Conservation (phyloP, 2,329 filamentous ascomycete genomes). For the Beauveria australis region DNA sequence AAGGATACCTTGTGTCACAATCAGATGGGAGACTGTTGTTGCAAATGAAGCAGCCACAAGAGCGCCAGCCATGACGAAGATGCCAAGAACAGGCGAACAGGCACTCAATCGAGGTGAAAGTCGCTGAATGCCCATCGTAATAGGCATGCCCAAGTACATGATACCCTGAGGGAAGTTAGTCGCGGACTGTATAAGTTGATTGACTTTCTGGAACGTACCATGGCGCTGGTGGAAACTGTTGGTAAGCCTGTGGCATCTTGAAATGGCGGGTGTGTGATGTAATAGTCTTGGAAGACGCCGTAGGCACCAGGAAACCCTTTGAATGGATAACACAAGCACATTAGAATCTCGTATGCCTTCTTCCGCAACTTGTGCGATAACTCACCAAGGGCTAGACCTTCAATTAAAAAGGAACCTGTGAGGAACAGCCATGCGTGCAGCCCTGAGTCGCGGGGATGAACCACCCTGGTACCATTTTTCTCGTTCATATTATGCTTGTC, state of each 20-base stretch:
- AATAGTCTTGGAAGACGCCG: constrained; percentile 60
- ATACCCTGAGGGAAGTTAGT: constrained; percentile 26
- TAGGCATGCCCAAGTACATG: constrained; percentile 40
- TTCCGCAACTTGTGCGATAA: background rate
- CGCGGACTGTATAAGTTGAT: too few species aligned
- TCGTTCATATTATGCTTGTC: background rate
- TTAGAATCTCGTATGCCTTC: background rate
- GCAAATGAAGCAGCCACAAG: constrained; percentile 41
- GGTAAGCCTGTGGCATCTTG: constrained; percentile 40
- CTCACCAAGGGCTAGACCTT: constrained; percentile 15
- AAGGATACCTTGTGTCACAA: constrained; percentile 48
- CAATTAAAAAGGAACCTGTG: constrained; percentile 17
- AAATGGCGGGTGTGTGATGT: constrained; percentile 49
- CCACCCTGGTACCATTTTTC: background rate
- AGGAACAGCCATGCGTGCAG: constrained; percentile 28
- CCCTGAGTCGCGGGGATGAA: constrained; percentile 15
- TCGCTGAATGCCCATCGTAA: constrained; percentile 37
- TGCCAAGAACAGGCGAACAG: constrained; percentile 31
- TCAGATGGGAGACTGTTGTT: constrained; percentile 38
- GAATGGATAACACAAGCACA: background rate
- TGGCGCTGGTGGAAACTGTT: constrained; percentile 51
- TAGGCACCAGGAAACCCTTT: constrained; percentile 56
- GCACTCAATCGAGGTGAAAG: constrained; percentile 28
- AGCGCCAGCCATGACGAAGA: constrained; percentile 39
- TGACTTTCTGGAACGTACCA: constrained; percentile 26